Evolutionary conservation across 1,139 yeast genomes (phyloP).

Genomic region (Debaryomyces fabryi): DNA sequence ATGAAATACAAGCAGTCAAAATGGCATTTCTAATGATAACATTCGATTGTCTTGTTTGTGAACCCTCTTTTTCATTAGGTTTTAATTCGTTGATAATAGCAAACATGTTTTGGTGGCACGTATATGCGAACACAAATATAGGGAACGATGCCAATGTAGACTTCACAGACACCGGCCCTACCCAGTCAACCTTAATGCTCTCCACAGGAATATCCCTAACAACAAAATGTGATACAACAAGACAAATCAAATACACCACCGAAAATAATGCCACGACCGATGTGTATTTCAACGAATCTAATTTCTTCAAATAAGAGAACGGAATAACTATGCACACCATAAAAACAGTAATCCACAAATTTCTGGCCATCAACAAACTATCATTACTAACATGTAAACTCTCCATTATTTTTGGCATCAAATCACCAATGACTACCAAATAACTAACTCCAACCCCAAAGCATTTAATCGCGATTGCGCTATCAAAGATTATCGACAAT

Average conservation of each 20-base stretch:
- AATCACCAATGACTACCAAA: constrained; percentile 84
- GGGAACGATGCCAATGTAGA: constrained; percentile 63
- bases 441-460: constrained; percentile 93
- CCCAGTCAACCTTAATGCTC: constrained; percentile 26
- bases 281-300: constrained; percentile 86
- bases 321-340: constrained; percentile 67
- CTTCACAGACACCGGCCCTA: constrained; percentile 43
- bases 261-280: constrained; percentile 82
- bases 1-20: constrained; percentile 61
- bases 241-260: constrained; percentile 73
- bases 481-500: constrained; percentile 46
- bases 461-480: constrained; percentile 63
- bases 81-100: constrained; percentile 77
- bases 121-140: constrained; percentile 90
- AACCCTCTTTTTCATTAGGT: constrained; percentile 38
- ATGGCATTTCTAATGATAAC: constrained; percentile 59
- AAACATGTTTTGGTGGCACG: constrained; percentile 94
- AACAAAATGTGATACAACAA: constrained; percentile 69
- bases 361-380: constrained; percentile 41
- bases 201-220: constrained; percentile 34
- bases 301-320: constrained; percentile 66
- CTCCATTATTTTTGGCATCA: constrained; percentile 76
- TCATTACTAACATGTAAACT: constrained; percentile 35
- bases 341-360: constrained; percentile 71
- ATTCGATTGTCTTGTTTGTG: constrained; percentile 55